A percentile compares a stretch with the other conserved stretches of the same genome.
Conservation (phyloP, 2,329 filamentous ascomycete species). For the Chaetomiaceae sp. region DNA sequence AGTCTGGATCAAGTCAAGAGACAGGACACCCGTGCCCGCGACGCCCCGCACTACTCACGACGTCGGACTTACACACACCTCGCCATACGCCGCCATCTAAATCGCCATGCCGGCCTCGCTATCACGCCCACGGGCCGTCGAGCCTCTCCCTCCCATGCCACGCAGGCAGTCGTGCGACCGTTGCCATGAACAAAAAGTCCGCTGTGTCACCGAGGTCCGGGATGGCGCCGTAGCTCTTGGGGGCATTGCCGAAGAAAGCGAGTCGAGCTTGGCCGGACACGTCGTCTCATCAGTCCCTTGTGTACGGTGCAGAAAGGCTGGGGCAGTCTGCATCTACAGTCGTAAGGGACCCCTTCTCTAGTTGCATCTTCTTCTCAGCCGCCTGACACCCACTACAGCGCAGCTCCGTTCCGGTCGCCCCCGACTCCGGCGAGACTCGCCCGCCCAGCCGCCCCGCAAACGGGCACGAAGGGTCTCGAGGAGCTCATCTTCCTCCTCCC, state of each 20-base stretch:
- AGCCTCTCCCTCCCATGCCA: constrained; percentile 18
- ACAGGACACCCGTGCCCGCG: too few species aligned
- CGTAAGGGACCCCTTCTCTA: constrained; percentile 5
- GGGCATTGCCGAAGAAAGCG: constrained; percentile 10
- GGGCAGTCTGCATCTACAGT: constrained; percentile 22
- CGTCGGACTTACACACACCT: too few species aligned
- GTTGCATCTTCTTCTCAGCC: not conserved
- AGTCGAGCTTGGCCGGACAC: constrained; percentile 11
- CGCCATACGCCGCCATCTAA: not conserved
- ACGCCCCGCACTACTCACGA: too few species aligned
- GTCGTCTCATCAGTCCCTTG: constrained; percentile 17
- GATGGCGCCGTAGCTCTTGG: constrained; percentile 10
- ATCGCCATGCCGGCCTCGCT: not conserved
- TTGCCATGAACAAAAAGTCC: constrained; percentile 24
- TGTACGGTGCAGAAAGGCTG: constrained; percentile 19
- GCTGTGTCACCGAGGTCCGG: constrained; percentile 16
- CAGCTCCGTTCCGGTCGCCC: constrained; percentile 21
- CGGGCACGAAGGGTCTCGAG: constrained; percentile 10
- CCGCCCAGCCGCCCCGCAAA: constrained; percentile 6
- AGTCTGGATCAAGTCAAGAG: too few species aligned
- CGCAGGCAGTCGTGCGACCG: constrained; percentile 24
- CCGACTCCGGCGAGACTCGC: constrained; percentile 9
- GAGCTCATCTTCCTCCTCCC: constrained; percentile 9
- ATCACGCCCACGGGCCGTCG: not conserved
- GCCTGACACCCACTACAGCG: constrained; percentile 10